Base-by-base conservation (phyloP, 441 rosid genomes). In the Arabidopsis lyrata region DNA sequence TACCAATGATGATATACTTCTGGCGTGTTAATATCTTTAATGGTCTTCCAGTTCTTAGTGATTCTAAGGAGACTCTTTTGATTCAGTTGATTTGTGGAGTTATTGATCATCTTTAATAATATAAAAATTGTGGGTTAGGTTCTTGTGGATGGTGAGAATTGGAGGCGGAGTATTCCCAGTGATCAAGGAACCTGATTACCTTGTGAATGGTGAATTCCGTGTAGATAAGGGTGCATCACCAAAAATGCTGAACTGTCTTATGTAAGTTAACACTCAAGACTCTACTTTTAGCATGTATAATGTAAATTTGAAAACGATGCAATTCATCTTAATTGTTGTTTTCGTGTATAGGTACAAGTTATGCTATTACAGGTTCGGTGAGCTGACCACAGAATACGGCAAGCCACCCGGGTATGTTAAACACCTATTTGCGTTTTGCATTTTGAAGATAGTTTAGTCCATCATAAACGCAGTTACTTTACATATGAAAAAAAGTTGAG, bases 91-190 rank as follows among this genome's bases (percentile, higher is more conserved):
- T 52, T 29, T 53, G 50, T 55, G 52, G 35, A 45, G 13, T 63
- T 38, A 56, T 47, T 64, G 68, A 64, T 70, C 35, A 13, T 42
- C 15, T 16, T 48, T 4, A 34, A 2, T 9, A 5, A 24, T 13
- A 53, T 12, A 2, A 35, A 55, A 52, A 42, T 8, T 57, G 63
- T 80, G 73, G 65, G 56, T 73, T 76, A 95, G 99, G 84, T 95
- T 95, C 80, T 79, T 95, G 84, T 93, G 99, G 99, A 95, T 95
- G 99, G 99, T 95, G 80, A 90, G 99, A 80, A 95, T 95, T 72
- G 99, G 99, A 77, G 99, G 99, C 5, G 99, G 99, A 75, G 97
- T 95, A 45, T 95, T 85, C 81, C 98, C 99, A 60, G 97, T 95
- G 60, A 95, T 95, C 60, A 93, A 90, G 88, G 99, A 95, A 83